phyloP scores from a whole-genome alignment of 2,329 filamentous ascomycete genomes.

The Salinomyces thailandicus region DNA sequence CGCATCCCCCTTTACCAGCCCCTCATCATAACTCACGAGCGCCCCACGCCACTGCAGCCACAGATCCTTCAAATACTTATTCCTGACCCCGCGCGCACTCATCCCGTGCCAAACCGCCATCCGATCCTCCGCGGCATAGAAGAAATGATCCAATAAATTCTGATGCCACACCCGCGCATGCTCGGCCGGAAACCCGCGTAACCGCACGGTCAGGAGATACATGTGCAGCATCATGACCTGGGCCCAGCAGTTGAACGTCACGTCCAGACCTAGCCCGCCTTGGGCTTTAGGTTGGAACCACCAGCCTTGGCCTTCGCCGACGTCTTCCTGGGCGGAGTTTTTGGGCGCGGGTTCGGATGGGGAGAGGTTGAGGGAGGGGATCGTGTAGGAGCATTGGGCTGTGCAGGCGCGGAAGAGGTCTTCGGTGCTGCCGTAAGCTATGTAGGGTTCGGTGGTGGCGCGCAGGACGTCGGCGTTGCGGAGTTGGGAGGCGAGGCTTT shows the following conservation, averaged over 20 bases:
- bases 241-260: conserved; percentile 91
- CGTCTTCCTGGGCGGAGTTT: conserved; percentile 68
- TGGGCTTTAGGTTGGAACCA: conserved; percentile 56
- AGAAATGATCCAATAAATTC: conserved; percentile 90
- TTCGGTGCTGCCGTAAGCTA: conserved; percentile 70
- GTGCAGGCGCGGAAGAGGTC: conserved; percentile 67
- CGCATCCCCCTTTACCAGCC: conserved; percentile 63
- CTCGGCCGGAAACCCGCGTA: conserved; percentile 65
- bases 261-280: conserved; percentile 53
- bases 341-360: conserved; percentile 58
- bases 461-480: conserved; percentile 23
- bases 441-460: conserved; percentile 54
- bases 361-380: conserved; percentile 52
- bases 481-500: conserved; percentile 16
- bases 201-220: conserved; percentile 75
- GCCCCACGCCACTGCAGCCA: conserved; percentile 89
- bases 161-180: conserved; percentile 70
- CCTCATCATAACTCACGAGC: conserved; percentile 75
- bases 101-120: conserved; percentile 73
- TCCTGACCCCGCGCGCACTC: conserved; percentile 43
- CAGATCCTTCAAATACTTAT: conserved; percentile 67
- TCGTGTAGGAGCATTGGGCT: conserved; percentile 62
- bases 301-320: conserved; percentile 62
- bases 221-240: conserved; percentile 95
- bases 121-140: conserved; percentile 73